Base-by-base conservation (phyloP, 1,284 basidiomycete species). In the Exobasidium rhododendri region DNA sequence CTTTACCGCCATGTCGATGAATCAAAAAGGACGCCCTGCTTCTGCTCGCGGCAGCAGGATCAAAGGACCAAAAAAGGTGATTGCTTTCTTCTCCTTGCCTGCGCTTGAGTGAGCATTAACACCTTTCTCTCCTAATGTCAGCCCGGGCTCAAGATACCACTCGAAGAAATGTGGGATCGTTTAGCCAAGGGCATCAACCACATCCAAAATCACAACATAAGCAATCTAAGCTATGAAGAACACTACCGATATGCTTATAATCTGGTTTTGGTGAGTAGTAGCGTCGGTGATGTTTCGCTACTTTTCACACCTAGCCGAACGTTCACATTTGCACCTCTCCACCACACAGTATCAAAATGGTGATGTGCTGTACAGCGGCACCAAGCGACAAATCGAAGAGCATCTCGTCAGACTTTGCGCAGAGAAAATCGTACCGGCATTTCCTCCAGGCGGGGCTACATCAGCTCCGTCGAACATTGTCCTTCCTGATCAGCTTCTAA, bases 131-230 rank as follows among this genome's bases (percentile, higher is more conserved):
- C n/a, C n/a, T n/a, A n/a, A n/a, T n/a, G n/a, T 6, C 56, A 77
- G 75, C 62, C 67, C 32, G 77, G 77, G 28, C 69, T 73, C 31
- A 66, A 72, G 4, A 50, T 78, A 46, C 64, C 73, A 0, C 61
- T 69, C 49, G 69, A 75, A 20, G 75, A 78, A 20, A 75, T 77
- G 73, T 93, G 92, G 90, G 76, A 83, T 22, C 85, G 86, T 67
- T 83, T 96, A 14, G 85, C 88, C 20, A 83, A 84, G 60, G 97
- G 97, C 69, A 94, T 99, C 71, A 85, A 87, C 62, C 91, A 97
- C 83, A 98, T 99, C 61, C 92, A 96, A 80, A 90, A 92, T 71
- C 92, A 96, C 82, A 91, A 96, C 81, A 92, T 92, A 5, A 87
- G 87, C 60, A 89, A 88, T 75, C 86, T 99, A 30, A 96, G 92